Conservation (phyloP, 176 grass and related monocot species). For the Thinopyrum elongatum region DNA sequence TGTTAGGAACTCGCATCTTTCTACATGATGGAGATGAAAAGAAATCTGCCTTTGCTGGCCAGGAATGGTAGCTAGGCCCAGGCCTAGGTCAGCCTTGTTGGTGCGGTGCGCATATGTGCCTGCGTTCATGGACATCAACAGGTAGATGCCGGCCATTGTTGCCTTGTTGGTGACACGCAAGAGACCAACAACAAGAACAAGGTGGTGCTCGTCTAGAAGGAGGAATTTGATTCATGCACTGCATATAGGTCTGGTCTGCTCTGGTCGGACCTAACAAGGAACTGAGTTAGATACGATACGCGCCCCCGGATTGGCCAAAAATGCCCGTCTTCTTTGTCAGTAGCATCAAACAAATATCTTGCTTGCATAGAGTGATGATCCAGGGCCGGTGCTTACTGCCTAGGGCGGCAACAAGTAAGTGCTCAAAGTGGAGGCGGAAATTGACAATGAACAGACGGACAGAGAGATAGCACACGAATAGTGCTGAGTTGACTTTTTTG, state of each 20-base stretch:
- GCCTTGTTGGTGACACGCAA: neutral
- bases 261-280: slow-evolving; percentile 7
- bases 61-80: neutral
- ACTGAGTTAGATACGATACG: neutral
- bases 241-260: neutral
- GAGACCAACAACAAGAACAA: slow-evolving; percentile 4
- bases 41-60: neutral
- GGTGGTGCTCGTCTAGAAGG: neutral
- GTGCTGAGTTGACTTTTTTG: neutral
- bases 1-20: too few species aligned
- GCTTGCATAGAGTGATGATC: neutral
- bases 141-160: neutral
- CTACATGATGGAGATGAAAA: neutral
- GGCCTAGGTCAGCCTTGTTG: neutral
- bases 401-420: neutral
- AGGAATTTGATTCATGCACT: neutral
- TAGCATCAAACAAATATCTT: neutral
- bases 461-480: neutral
- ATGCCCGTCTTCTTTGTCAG: neutral
- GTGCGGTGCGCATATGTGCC: neutral
- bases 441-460: neutral
- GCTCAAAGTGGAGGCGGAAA: slow-evolving; percentile 8
- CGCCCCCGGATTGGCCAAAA: neutral
- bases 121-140: neutral
- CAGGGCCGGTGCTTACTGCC: neutral